These are phyloP conservation scores for Protoeuglena noctilucae DNA, from an alignment of 139 green algal genomes.

Conservation along the genomic window DNA sequence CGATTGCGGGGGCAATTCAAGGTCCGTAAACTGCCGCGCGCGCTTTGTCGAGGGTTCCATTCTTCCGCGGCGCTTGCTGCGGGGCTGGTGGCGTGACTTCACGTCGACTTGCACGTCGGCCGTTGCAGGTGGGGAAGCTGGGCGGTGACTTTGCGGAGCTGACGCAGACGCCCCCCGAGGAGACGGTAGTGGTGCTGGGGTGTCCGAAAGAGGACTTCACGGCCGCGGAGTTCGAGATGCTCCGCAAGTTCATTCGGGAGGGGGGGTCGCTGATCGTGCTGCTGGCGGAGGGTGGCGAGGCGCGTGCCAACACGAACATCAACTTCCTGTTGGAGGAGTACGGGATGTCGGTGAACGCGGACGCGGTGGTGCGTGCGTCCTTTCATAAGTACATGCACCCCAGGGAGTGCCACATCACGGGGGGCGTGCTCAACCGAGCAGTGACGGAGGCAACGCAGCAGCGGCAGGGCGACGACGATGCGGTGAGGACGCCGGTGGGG, in stretches of 20 bases:
- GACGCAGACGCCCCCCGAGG: slow-evolving; percentile 4
- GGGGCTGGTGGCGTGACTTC: no score
- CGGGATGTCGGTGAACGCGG: slow-evolving; percentile 46
- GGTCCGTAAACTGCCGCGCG: not conserved
- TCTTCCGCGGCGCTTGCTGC: no score
- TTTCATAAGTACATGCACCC: slow-evolving; percentile 72
- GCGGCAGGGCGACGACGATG: slow-evolving; percentile 15
- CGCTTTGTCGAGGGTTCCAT: no score
- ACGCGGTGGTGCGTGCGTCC: slow-evolving; percentile 48
- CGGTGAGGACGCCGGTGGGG: not conserved
- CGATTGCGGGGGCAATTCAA: slow-evolving; percentile 31
- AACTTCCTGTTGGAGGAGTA: slow-evolving; percentile 66
- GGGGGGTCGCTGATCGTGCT: slow-evolving; percentile 50
- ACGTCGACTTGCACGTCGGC: no score
- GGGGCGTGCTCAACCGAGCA: slow-evolving; percentile 62
- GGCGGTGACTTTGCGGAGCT: slow-evolving; percentile 15
- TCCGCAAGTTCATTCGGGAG: slow-evolving; percentile 35
- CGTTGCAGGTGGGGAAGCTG: slow-evolving; percentile 26
- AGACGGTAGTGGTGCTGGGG: slow-evolving; percentile 49
- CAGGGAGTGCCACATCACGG: slow-evolving; percentile 59
- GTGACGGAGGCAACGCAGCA: slow-evolving; percentile 13
- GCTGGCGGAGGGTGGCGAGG: slow-evolving; percentile 42
- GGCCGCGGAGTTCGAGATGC: slow-evolving; percentile 32
- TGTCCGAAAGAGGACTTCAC: slow-evolving; percentile 47
- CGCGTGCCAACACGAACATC: slow-evolving; percentile 44